These are phyloP conservation scores for Bryopsis sp. DNA, from an alignment of 139 green algal species.

Conservation along the genomic window DNA sequence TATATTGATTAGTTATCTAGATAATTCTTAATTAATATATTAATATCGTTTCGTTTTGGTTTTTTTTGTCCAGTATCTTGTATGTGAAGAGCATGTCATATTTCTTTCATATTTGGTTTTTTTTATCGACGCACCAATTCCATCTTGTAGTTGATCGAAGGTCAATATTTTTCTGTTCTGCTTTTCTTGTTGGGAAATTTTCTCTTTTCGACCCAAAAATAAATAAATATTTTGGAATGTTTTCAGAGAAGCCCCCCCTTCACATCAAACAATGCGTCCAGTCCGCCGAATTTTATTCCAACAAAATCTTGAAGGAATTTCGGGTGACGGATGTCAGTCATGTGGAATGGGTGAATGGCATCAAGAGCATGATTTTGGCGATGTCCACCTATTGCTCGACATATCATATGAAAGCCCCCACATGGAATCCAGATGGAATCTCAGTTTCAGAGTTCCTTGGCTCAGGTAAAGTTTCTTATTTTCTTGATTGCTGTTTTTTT, in stretches of 20 bases:
- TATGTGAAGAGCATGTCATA: no score
- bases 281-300: conserved; percentile 14
- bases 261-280: conserved; percentile 13
- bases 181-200: neutral
- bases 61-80: no score
- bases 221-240: neutral
- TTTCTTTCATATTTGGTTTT: no score
- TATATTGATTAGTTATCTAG: no score
- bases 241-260: conserved; percentile 3
- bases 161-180: neutral
- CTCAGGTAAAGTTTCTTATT: no score
- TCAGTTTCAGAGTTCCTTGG: conserved; percentile 16
- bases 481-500: no score
- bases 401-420: conserved; percentile 5
- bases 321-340: conserved; percentile 12
- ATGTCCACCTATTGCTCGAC: conserved; percentile 10
- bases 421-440: conserved; percentile 15
- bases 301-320: conserved; percentile 16
- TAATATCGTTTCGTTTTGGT: no score
- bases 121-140: no score
- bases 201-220: neutral
- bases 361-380: neutral
- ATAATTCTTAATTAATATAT: no score
- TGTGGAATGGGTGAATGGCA: conserved; percentile 8
- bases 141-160: neutral